Conservation (phyloP, 192 early-diverging fungal genomes). For the Tieghemiomyces parasiticus region DNA sequence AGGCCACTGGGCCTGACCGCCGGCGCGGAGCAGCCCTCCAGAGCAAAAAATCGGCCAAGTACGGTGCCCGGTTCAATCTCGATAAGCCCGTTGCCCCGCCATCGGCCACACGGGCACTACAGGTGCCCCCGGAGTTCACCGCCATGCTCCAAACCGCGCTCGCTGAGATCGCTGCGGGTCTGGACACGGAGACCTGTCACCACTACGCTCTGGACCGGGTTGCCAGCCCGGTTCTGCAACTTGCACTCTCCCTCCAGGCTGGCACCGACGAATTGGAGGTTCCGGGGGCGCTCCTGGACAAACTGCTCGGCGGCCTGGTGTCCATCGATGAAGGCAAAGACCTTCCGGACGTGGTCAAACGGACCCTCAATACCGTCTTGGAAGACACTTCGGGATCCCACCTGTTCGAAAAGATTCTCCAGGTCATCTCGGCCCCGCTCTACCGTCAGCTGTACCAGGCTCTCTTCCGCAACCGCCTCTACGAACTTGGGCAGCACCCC, state of each 20-base stretch:
- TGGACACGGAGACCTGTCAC: conserved; percentile 34
- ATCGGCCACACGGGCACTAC: conserved; percentile 14
- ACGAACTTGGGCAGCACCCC: conserved; percentile 46
- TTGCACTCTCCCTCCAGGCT: conserved; percentile 21
- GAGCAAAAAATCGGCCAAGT: conserved; percentile 59
- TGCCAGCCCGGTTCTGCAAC: conserved; percentile 69
- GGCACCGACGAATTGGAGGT: conserved; percentile 12
- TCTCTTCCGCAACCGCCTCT: conserved; percentile 45
- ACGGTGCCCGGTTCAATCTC: conserved; percentile 27
- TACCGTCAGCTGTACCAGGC: conserved; percentile 47
- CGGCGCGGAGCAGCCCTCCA: conserved; percentile 36
- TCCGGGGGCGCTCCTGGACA: conserved; percentile 32
- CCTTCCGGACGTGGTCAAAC: conserved; percentile 39
- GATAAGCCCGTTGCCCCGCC: neutral
- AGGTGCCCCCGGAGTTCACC: conserved; percentile 49
- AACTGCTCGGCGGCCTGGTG: conserved; percentile 33
- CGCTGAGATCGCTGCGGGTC: conserved; percentile 27
- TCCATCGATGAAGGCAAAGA: conserved; percentile 32
- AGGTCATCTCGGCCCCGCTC: conserved; percentile 29
- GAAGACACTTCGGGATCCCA: conserved; percentile 69
- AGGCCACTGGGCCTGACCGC: conserved; percentile 26
- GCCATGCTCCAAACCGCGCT: conserved; percentile 37
- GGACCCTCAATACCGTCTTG: no score
- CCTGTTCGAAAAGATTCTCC: conserved; percentile 53
- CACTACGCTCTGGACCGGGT: conserved; percentile 43